phyloP scores from a whole-genome alignment of 345 rosid genomes.

The Pugionium cornutum region DNA sequence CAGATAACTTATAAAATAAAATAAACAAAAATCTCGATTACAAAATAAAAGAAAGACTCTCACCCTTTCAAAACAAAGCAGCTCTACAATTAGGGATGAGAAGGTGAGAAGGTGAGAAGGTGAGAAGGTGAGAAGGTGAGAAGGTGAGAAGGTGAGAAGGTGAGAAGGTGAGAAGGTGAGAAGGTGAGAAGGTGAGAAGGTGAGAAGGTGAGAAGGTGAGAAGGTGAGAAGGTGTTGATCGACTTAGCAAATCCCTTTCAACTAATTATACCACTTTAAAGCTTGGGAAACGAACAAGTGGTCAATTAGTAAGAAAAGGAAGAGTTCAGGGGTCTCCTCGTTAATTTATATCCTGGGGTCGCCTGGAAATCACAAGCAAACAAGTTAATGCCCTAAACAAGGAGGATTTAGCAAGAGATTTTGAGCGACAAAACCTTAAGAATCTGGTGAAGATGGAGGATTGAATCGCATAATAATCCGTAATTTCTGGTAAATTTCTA shows the following conservation, averaged over 20 bases:
- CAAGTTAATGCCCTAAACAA: slow-evolving; percentile 13
- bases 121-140: no score
- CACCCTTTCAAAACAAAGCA: no score
- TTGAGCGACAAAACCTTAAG: slow-evolving; percentile 16
- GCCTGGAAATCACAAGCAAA: slow-evolving; percentile 12
- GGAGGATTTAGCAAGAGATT: slow-evolving; percentile 24
- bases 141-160: no score
- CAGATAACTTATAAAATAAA: no score
- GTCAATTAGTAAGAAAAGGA: slow-evolving; percentile 7
- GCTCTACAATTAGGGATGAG: no score
- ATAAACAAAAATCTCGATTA: no score
- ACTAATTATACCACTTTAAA: neutral
- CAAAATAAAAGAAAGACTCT: no score
- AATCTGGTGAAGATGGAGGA: slow-evolving; percentile 14
- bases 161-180: no score
- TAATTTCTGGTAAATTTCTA: slow-evolving; percentile 19
- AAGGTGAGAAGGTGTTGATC: no score
- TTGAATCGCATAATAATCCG: neutral
- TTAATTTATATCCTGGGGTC: neutral
- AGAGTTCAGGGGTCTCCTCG: neutral
- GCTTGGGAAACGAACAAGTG: neutral
- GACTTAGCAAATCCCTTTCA: neutral
- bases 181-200: no score
- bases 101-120: no score
- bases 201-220: no score